Conservation (phyloP, 495 filamentous ascomycete genomes). For the Talaromyces wortmannii region DNA sequence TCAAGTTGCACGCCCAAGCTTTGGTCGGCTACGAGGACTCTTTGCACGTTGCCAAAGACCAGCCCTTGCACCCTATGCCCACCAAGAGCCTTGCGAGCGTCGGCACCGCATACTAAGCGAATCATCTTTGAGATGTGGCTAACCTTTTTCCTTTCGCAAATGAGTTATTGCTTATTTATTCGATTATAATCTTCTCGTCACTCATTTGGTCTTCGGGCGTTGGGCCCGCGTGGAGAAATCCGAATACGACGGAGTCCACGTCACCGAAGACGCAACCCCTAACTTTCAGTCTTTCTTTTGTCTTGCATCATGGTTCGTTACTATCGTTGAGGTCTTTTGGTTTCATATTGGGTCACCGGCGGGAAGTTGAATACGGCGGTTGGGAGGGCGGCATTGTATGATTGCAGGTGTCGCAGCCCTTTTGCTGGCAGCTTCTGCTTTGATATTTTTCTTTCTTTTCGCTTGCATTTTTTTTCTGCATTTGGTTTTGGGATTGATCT, state of each 20-base stretch:
- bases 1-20: conserved; percentile 93
- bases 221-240: conserved; percentile 6
- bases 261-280: not conserved
- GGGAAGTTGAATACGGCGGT: not conserved
- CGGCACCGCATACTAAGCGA: conserved; percentile 38
- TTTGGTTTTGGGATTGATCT: conserved; percentile 12
- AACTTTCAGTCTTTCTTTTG: not conserved
- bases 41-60: conserved; percentile 37
- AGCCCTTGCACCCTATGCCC: conserved; percentile 38
- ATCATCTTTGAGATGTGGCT: not conserved
- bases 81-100: conserved; percentile 40
- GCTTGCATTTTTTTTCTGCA: conserved; percentile 8
- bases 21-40: conserved; percentile 89
- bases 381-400: conserved; percentile 20
- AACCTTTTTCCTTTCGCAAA: not conserved
- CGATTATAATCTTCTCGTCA: conserved; percentile 5
- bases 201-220: conserved; percentile 4
- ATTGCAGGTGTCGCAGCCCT: conserved; percentile 8
- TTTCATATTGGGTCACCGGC: conserved; percentile 3
- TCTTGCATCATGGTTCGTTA: not conserved
- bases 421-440: conserved; percentile 28
- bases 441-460: conserved; percentile 18
- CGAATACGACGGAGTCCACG: conserved; percentile 2
- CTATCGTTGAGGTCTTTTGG: conserved; percentile 1
- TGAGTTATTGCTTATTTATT: not conserved